Percentiles rank a stretch among this genome's conserved stretches.
Evolutionary conservation across 805 yeast genomes (phyloP).

Genomic region (Saccharomycopsis lassenensis): DNA sequence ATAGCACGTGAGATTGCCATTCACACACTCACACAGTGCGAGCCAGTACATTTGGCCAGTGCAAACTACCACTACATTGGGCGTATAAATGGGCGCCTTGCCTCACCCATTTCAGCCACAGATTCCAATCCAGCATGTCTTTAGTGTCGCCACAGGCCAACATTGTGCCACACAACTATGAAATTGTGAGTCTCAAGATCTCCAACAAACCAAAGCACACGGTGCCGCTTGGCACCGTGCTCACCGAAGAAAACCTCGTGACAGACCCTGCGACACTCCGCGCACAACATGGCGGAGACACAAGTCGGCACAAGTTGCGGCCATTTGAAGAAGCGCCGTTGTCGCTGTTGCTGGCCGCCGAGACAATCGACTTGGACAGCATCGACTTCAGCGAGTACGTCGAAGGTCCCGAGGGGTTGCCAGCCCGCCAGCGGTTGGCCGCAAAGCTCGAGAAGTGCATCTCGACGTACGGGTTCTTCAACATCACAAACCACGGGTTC

Average conservation of each 20-base stretch:
- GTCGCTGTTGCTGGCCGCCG: no score
- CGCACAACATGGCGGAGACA: no score
- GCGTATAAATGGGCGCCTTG: no score
- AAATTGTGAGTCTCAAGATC: constrained; percentile 3
- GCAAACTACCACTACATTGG: no score
- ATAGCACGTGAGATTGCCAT: no score
- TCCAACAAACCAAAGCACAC: constrained; percentile 3
- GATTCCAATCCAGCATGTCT: no score
- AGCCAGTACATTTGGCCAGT: no score
- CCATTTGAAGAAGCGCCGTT: no score
- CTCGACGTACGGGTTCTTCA: constrained; percentile 33
- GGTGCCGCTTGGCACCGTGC: constrained; percentile 2
- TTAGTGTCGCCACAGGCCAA: constrained; percentile 1
- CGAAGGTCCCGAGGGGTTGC: constrained; percentile 29
- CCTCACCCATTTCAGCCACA: no score
- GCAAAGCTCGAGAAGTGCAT: constrained; percentile 29
- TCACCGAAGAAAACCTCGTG: constrained; percentile 2
- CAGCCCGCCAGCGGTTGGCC: constrained; percentile 23
- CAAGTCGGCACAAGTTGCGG: no score
- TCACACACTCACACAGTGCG: no score
- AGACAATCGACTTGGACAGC: constrained; percentile 10
- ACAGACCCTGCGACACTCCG: constrained; percentile 5
- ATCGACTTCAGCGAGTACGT: constrained; percentile 28
- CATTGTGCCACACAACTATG: not conserved
- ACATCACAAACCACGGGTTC: constrained; percentile 19